Base-by-base conservation (phyloP, 164 flowering plant genomes). In the Piper betle region DNA sequence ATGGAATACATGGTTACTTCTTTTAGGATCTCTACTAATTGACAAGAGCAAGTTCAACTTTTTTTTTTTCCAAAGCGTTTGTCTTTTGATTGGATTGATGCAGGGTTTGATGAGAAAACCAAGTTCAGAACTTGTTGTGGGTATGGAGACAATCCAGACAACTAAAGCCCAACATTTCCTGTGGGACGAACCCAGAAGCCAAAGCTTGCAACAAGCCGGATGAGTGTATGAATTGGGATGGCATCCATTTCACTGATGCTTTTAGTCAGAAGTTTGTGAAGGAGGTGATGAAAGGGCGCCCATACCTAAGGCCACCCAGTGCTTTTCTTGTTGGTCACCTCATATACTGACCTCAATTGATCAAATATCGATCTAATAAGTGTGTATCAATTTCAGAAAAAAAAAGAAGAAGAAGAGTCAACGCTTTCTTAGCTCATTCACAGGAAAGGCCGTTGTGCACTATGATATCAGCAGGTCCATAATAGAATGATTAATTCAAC, bases 101-200 rank as follows among this genome's bases (percentile, higher is more conserved):
- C 64, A 70, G 69, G 73, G 19, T 70, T 70, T 64, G 66, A 58
- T 60, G 69, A 65, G 40, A 66, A 50, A 17, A 69, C 33, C 48
- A 65, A 61, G 20, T 53, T 70, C 63, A 70, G 62, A 25, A 66
- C 69, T 17, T 66, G 73, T 37, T 70, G 73, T 62, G 69, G 73
- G 18, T 69, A 61, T 50, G 68, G 64, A 42, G 69, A 69, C 42
- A 63, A 57, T 18, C 69, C 69, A 39, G 65, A 61, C 57, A 70
- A 70, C 38, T 70, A 57, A 53, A 62, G 16, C 59, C 73, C 43
- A 9, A 19, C 18, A 39, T 65, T 25, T 0, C 55, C 18, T 70
- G 73, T 53, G 73, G 73, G 41, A 7, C 43, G 42, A 39, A 62
- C 20, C 62, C 73, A 10, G 61, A 20, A 58, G 73, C 66, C 57